phyloP scores from a whole-genome alignment of 257 asterid species.

The Galeopsis tetrahit region DNA sequence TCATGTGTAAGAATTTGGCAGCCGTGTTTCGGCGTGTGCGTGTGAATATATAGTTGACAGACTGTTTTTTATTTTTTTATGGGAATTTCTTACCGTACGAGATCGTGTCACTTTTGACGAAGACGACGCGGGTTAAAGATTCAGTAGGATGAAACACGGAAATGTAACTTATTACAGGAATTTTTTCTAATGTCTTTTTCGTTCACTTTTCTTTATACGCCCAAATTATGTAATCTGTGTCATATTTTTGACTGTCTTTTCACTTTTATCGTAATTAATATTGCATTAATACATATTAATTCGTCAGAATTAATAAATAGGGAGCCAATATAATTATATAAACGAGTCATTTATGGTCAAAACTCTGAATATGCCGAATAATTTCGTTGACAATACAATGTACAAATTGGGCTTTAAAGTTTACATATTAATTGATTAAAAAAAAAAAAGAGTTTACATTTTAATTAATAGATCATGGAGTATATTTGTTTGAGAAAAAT shows the following conservation, averaged over 20 bases:
- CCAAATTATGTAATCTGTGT: background rate
- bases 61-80: too few species aligned
- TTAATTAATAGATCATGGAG: background rate
- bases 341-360: background rate
- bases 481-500: background rate
- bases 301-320: background rate
- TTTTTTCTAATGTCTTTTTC: constrained; percentile 15
- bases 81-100: too few species aligned
- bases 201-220: background rate
- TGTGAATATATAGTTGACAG: constrained; percentile 35
- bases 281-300: background rate
- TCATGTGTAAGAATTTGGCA: background rate
- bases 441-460: too few species aligned
- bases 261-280: background rate
- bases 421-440: too few species aligned
- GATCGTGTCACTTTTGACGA: too few species aligned
- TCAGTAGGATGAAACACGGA: too few species aligned
- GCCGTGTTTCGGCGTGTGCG: constrained; percentile 15
- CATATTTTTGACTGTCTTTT: constrained; percentile 1
- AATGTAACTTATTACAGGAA: background rate
- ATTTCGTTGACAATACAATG: background rate
- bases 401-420: background rate
- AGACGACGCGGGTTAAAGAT: too few species aligned
- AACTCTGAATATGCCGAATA: background rate
- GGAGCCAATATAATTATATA: background rate